Percentiles rank a stretch among this genome's conserved stretches.
Evolutionary conservation across 306 rosid genomes (phyloP).

Genomic region (Castanea sativa): DNA sequence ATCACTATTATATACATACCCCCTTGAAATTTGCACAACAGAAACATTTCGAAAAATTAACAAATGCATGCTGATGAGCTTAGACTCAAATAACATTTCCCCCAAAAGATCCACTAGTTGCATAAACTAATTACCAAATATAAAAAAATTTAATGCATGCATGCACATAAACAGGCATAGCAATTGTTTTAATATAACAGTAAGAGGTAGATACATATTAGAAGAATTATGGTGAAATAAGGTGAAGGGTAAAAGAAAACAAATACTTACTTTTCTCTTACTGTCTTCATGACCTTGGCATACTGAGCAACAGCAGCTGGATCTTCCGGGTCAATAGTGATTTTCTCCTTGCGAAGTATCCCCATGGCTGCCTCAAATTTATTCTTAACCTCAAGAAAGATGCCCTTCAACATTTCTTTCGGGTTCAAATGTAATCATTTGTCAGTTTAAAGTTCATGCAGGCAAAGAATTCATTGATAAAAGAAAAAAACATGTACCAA

Average conservation of each 20-base stretch:
- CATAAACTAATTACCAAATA: too few species aligned
- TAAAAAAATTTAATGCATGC: background rate
- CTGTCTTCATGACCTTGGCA: slow-evolving; percentile 78
- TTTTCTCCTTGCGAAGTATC: slow-evolving; percentile 78
- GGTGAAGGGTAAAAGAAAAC: slow-evolving; percentile 14
- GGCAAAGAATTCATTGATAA: background rate
- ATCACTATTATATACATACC: background rate
- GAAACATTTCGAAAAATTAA: background rate
- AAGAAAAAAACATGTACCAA: background rate
- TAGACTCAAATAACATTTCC: too few species aligned
- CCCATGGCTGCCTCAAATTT: slow-evolving; percentile 77
- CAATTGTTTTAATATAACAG: background rate
- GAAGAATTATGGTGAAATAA: slow-evolving; percentile 6
- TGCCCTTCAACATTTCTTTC: slow-evolving; percentile 80
- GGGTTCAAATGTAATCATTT: slow-evolving; percentile 25
- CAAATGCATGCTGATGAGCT: background rate
- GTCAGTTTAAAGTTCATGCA: slow-evolving; percentile 22
- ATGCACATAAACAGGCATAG: background rate
- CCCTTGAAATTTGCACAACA: background rate
- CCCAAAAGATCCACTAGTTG: too few species aligned
- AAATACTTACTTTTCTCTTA: slow-evolving; percentile 78
- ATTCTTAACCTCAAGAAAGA: slow-evolving; percentile 75
- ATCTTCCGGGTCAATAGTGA: slow-evolving; percentile 86
- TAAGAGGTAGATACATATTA: background rate
- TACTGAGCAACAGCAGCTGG: slow-evolving; percentile 86